These are phyloP conservation scores for Lactarius tabidus DNA, from an alignment of 768 basidiomycete species.

Conservation along the genomic window DNA sequence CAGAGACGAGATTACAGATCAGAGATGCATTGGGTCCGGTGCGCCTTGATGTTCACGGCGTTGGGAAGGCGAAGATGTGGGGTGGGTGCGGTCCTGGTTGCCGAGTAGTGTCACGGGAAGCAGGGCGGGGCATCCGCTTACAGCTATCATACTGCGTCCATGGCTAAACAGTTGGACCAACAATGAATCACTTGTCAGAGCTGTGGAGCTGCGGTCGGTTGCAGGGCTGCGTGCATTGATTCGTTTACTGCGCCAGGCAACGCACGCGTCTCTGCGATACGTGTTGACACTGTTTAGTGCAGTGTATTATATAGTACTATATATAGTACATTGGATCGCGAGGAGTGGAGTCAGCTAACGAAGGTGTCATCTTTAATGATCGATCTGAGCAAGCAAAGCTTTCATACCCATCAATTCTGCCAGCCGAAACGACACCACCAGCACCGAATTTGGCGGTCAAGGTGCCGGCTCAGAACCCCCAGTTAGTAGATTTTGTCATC, in stretches of 20 bases:
- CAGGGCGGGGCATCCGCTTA: neutral
- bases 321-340: neutral
- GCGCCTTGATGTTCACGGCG: neutral
- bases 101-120: neutral
- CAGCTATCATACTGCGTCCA: neutral
- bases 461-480: neutral
- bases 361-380: neutral
- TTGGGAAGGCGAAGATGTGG: neutral
- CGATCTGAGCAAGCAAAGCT: neutral
- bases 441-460: neutral
- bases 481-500: neutral
- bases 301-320: neutral
- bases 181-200: too few relatives aligned
- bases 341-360: neutral
- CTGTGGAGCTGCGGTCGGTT: neutral
- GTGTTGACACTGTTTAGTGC: neutral
- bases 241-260: neutral
- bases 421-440: neutral
- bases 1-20: neutral
- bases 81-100: neutral
- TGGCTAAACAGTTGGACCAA: neutral
- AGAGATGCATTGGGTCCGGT: neutral
- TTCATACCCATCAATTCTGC: neutral
- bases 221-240: neutral
- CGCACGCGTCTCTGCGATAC: neutral